A percentile compares a stretch with the other conserved stretches of the same genome.
Evolutionary conservation across 1,284 basidiomycete species (phyloP).

Genomic region (Sanghuangporus baumii): DNA sequence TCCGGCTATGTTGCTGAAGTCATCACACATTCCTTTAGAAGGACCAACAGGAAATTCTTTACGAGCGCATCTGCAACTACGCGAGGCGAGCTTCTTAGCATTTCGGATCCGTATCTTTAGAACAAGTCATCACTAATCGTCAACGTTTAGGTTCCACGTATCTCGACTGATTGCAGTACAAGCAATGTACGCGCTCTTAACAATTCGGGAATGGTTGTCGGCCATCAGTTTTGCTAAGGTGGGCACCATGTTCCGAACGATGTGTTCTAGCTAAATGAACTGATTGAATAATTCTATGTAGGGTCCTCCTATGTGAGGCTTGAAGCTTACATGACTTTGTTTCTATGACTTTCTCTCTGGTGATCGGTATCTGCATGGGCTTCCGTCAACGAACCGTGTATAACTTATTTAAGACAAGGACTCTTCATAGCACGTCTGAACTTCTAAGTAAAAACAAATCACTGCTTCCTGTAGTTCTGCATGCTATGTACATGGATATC

Average conservation of each 20-base stretch:
- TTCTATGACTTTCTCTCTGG: background rate
- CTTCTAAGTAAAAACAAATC: no score
- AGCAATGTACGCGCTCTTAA: conserved; percentile 11
- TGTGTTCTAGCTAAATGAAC: background rate
- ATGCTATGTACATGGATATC: background rate
- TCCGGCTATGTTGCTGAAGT: background rate
- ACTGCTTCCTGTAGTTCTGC: background rate
- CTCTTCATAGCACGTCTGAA: no score
- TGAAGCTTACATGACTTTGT: background rate
- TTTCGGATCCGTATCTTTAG: background rate
- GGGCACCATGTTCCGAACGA: background rate
- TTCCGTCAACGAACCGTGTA: no score
- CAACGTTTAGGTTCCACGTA: background rate
- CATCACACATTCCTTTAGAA: background rate
- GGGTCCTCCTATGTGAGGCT: background rate
- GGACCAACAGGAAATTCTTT: conserved; percentile 11
- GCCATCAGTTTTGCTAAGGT: conserved; percentile 4
- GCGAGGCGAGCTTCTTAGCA: background rate
- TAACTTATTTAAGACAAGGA: no score
- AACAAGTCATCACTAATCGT: background rate
- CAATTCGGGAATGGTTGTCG: conserved; percentile 16
- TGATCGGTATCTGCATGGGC: no score
- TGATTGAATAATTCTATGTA: background rate
- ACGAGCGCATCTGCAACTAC: conserved; percentile 10
- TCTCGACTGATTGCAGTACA: conserved; percentile 11